Evolutionary conservation across 2,329 filamentous ascomycete genomes (phyloP).

Genomic region (Rutstroemia sp.): DNA sequence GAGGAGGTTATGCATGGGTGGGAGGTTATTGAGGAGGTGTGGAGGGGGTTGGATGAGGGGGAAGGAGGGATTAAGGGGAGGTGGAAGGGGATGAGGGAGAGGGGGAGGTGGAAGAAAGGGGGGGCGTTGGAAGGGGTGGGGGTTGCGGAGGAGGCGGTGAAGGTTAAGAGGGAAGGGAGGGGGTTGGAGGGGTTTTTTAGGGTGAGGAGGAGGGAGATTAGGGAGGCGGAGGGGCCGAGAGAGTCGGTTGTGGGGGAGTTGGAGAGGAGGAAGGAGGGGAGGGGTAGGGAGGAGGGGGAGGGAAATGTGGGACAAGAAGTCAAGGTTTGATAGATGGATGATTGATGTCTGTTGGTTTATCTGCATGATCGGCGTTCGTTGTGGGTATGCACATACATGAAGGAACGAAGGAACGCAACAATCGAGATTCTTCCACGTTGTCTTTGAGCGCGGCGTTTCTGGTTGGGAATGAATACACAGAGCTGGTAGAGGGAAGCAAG

Average conservation of each 20-base stretch:
- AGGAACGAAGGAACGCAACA: too few species aligned
- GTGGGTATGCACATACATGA: too few species aligned
- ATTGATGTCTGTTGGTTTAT: too few species aligned
- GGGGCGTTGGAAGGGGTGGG: slow-evolving; percentile 40
- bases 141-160: slow-evolving; percentile 38
- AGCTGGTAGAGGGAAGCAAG: too few species aligned
- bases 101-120: slow-evolving; percentile 34
- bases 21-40: slow-evolving; percentile 36
- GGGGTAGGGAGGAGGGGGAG: neutral
- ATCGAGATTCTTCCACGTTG: too few species aligned
- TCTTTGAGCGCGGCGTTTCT: too few species aligned
- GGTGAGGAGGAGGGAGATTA: slow-evolving; percentile 39
- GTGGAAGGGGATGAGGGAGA: slow-evolving; percentile 27
- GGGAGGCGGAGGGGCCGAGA: slow-evolving; percentile 34
- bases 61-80: slow-evolving; percentile 12
- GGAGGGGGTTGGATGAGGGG: slow-evolving; percentile 32
- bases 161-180: slow-evolving; percentile 34
- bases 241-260: neutral
- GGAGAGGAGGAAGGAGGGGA: neutral
- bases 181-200: slow-evolving; percentile 42
- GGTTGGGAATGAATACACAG: too few species aligned
- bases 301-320: neutral
- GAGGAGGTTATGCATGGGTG: slow-evolving; percentile 32
- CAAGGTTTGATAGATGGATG: too few species aligned
- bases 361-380: too few species aligned